Conservation (phyloP, 768 basidiomycete genomes). For the Pulveroboletus ravenelii region DNA sequence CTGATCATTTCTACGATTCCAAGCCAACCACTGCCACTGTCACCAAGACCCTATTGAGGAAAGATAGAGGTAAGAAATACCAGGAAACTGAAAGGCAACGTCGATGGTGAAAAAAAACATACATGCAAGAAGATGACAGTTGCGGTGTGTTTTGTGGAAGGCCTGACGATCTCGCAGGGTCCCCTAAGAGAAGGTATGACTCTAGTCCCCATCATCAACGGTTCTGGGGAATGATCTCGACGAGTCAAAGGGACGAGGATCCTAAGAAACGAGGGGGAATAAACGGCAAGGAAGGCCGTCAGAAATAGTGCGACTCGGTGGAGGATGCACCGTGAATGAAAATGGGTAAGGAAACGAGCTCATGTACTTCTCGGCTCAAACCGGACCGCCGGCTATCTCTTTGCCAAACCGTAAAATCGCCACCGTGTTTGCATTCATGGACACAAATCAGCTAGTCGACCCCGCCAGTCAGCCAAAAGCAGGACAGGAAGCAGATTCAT, state of each 20-base stretch:
- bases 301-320: slow-evolving; percentile 1
- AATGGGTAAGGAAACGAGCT: not conserved
- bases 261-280: not conserved
- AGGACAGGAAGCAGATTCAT: slow-evolving; percentile 9
- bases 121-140: slow-evolving; percentile 91
- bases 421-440: slow-evolving; percentile 13
- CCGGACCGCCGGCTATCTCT: slow-evolving; percentile 16
- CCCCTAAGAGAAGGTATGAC: slow-evolving; percentile 20
- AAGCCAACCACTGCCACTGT: slow-evolving; percentile 71
- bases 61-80: slow-evolving; percentile 1
- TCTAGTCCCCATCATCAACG: slow-evolving; percentile 11
- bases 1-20: slow-evolving; percentile 70
- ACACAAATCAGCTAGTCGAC: slow-evolving; percentile 10
- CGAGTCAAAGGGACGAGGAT: not conserved
- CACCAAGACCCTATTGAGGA: slow-evolving; percentile 61
- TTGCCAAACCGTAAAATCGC: slow-evolving; percentile 2
- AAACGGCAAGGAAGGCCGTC: not conserved
- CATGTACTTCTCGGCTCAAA: slow-evolving; percentile 14
- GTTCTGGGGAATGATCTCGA: not conserved
- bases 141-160: slow-evolving; percentile 66
- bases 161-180: slow-evolving; percentile 46
- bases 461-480: slow-evolving; percentile 12
- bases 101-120: slow-evolving; percentile 22
- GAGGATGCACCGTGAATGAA: slow-evolving; percentile 4
- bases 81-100: slow-evolving; percentile 1